Percentiles rank a stretch among this genome's conserved stretches.
These are phyloP conservation scores for Prototheca stagnorum DNA, from an alignment of 163 green algal genomes.

Conservation along the genomic window DNA sequence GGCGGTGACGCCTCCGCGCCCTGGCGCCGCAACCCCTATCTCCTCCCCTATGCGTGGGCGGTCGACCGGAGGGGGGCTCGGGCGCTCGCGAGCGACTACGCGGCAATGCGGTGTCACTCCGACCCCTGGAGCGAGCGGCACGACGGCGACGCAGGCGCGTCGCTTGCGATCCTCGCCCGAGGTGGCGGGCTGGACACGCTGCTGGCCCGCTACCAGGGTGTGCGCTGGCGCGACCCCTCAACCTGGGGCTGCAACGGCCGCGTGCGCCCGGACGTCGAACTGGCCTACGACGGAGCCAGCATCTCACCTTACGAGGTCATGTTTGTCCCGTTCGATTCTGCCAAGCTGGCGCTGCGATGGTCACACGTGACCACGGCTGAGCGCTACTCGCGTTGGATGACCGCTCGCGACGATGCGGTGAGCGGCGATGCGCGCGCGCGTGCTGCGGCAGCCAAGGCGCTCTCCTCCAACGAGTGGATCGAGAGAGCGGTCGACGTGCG, in stretches of 20 bases:
- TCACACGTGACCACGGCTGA: no score
- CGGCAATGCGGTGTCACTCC: constrained; percentile 38
- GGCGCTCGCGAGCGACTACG: constrained; percentile 18
- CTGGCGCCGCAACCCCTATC: constrained; percentile 45
- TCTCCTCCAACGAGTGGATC: constrained; percentile 11
- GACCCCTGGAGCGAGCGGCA: constrained; percentile 46
- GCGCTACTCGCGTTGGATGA: no score
- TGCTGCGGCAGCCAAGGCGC: no score
- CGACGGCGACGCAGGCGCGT: constrained; percentile 35
- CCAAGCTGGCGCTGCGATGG: no score
- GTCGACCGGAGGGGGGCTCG: constrained; percentile 35
- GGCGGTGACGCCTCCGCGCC: constrained; percentile 28
- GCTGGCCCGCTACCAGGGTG: constrained; percentile 52
- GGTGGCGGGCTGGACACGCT: constrained; percentile 52
- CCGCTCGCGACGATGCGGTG: no score
- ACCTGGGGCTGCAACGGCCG: constrained; percentile 54
- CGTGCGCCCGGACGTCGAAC: constrained; percentile 17
- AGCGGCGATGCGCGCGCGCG: no score
- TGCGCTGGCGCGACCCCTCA: constrained; percentile 41
- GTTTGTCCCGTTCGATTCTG: constrained; percentile 16
- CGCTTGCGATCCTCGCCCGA: constrained; percentile 30
- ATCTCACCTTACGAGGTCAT: constrained; percentile 19
- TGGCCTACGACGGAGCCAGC: constrained; percentile 19
- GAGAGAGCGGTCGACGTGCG: constrained; percentile 2
- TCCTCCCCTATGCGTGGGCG: constrained; percentile 51